Evolutionary conservation across 2,329 filamentous ascomycete genomes (phyloP), one percentile per base, ranked within the genome.

Genomic region (Clonostachys solani): DNA sequence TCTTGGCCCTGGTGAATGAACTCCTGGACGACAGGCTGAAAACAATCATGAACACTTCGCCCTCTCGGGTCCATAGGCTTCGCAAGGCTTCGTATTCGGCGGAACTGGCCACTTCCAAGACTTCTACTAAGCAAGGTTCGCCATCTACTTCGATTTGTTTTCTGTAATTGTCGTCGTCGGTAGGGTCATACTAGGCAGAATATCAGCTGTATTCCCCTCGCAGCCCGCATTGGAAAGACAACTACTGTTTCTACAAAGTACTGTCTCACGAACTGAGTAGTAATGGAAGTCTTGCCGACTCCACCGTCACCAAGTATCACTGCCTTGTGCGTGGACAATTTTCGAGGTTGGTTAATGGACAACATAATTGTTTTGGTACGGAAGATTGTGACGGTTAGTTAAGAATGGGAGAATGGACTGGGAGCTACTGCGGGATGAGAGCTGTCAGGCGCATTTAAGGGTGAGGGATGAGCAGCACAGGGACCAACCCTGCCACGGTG

Each of bases 21-120:
- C 92, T 91, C 60, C 92, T 86, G 45, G 92, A 96, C 13, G 92
- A 95, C 69, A 99, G 96, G 74, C 91, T 96, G 76, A 97, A 97
- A 54, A 97, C 92, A 50, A 97, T 78, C 34, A 97, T 89, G 64
- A 97, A 97, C 17, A 92, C 94, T 67, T 97, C 92, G 56, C 92
- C 92, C 63, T 96, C 92, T 58, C 92, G 84, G 66, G 97, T 97
- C 92, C 92, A 97, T 74, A 97, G 92, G 66, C 97, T 92, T 62
- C 92, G 82, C 60, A 97, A 74, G 42, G 92, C 92, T 53, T 92
- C 96, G 71, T 97, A 97, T 73, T 97, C 92, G 73, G 97, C 92
- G 68, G 97, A 92, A 49, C 92, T 94, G 46, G 92, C 92, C 47
- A 92, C 97, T 72, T 97, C 92, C 60, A 96, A 81, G 43, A 96